A percentile compares a stretch with the other conserved stretches of the same genome.
phyloP scores from a whole-genome alignment of 768 basidiomycete species.

The Xerocomus potaroensis region DNA sequence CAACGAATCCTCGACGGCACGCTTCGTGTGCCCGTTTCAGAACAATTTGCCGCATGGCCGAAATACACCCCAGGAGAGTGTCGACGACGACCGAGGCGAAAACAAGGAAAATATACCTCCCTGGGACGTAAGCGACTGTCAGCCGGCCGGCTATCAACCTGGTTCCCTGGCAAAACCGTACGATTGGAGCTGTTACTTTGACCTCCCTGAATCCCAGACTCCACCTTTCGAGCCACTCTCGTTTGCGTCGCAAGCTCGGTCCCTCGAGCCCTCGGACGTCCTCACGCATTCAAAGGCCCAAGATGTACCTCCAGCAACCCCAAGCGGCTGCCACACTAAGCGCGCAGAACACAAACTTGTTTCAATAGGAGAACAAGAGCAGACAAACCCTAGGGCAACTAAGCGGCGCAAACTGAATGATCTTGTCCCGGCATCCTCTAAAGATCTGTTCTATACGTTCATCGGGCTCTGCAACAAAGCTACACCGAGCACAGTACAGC shows the following conservation, averaged over 20 bases:
- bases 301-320: slow-evolving; percentile 3
- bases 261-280: not conserved
- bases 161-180: slow-evolving; percentile 2
- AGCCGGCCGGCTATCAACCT: not conserved
- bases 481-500: slow-evolving; percentile 2
- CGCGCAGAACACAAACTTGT: not conserved
- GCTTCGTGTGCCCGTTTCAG: slow-evolving; percentile 9
- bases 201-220: slow-evolving; percentile 19
- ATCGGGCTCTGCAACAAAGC: slow-evolving; percentile 24
- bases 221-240: slow-evolving; percentile 24
- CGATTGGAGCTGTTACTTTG: slow-evolving; percentile 23
- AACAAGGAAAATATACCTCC: slow-evolving; percentile 19
- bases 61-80: slow-evolving; percentile 7
- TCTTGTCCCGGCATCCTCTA: slow-evolving; percentile 21
- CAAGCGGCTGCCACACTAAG: not conserved
- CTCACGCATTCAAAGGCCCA: slow-evolving; percentile 2
- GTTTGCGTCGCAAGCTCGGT: slow-evolving; percentile 19
- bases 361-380: slow-evolving; percentile 2
- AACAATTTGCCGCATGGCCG: not conserved
- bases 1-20: slow-evolving; percentile 4
- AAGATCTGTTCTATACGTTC: slow-evolving; percentile 24
- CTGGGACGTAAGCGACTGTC: not conserved
- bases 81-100: slow-evolving; percentile 11
- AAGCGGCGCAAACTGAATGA: slow-evolving; percentile 28
- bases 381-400: not conserved